These are phyloP conservation scores for Hondaea fermentalgiana DNA, from an alignment of 108 stramenopile species.

Conservation along the genomic window DNA sequence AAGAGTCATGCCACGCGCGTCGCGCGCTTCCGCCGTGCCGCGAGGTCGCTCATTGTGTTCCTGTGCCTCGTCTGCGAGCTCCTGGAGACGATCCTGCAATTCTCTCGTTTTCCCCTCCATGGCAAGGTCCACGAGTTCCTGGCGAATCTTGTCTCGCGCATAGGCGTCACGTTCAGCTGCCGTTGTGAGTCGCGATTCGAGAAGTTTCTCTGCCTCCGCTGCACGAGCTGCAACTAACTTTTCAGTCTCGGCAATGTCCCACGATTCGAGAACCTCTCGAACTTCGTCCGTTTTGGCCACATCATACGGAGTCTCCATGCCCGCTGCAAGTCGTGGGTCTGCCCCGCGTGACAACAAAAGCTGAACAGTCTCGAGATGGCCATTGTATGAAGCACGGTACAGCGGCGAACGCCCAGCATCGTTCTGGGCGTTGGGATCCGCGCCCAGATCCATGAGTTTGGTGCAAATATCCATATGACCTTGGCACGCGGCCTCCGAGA, in stretches of 20 bases:
- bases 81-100: constrained; percentile 19
- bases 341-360: constrained; percentile 30
- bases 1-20: constrained; percentile 21
- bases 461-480: constrained; percentile 24
- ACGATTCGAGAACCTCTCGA: constrained; percentile 18
- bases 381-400: constrained; percentile 37
- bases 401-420: constrained; percentile 28
- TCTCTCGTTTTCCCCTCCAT: background rate
- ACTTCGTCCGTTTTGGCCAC: constrained; percentile 29
- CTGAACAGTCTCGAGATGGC: constrained; percentile 16
- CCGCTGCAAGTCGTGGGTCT: constrained; percentile 14
- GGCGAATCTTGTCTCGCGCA: constrained; percentile 28
- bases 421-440: constrained; percentile 31
- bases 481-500: constrained; percentile 36
- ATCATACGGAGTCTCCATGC: constrained; percentile 33
- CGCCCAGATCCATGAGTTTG: constrained; percentile 32
- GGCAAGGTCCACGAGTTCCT: constrained; percentile 26
- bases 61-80: constrained; percentile 24
- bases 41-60: constrained; percentile 22
- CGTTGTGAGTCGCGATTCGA: constrained; percentile 32
- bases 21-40: constrained; percentile 13
- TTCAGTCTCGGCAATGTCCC: constrained; percentile 27
- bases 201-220: background rate
- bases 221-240: constrained; percentile 18
- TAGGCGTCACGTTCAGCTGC: constrained; percentile 36